Conservation (phyloP, 2,329 filamentous ascomycete species). For the Aureobasidium sp. region DNA sequence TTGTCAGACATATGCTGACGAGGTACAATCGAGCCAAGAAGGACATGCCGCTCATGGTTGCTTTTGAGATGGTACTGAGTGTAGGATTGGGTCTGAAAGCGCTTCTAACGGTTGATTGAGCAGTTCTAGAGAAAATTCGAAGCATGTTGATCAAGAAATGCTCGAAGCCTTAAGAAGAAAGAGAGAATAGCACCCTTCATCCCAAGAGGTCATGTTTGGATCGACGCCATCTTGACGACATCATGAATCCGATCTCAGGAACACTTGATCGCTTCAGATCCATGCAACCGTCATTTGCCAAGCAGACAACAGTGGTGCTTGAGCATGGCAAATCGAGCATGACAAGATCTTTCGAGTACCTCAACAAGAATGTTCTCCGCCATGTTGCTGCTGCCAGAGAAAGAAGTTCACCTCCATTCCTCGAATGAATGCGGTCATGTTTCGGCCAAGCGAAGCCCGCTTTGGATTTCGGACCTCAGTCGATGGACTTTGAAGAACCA, state of each 20-base stretch:
- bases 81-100: conserved; percentile 18
- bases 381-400: background rate
- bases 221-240: conserved; percentile 16
- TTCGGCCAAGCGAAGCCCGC: conserved; percentile 5
- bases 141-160: conserved; percentile 17
- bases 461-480: background rate
- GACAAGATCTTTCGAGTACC: background rate
- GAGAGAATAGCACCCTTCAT: background rate
- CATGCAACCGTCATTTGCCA: background rate
- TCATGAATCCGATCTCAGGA: background rate
- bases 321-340: background rate
- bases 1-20: background rate
- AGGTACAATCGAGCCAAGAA: background rate
- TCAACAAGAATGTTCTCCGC: background rate
- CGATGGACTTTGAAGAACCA: background rate
- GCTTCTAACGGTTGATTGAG: conserved; percentile 18
- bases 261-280: background rate
- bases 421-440: conserved; percentile 2
- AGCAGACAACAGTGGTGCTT: background rate
- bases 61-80: conserved; percentile 18
- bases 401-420: background rate
- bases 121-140: conserved; percentile 19
- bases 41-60: conserved; percentile 21
- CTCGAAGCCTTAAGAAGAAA: background rate
- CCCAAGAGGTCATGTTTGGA: background rate